Conservation (phyloP, 768 basidiomycete genomes). For the Chalciporus piperatus region DNA sequence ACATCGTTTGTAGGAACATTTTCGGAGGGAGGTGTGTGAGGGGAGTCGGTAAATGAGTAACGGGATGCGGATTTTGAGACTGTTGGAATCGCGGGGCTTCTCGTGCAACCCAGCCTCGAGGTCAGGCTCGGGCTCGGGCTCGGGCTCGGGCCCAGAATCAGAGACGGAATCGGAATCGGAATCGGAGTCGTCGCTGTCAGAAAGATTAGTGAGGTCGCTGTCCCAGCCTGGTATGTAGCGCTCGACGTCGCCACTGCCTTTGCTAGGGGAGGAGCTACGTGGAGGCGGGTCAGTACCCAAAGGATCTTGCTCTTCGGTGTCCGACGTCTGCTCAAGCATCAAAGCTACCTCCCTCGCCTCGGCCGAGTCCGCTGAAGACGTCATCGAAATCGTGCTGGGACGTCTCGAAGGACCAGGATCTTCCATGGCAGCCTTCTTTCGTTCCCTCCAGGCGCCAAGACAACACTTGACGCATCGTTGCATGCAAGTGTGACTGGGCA, state of each 20-base stretch:
- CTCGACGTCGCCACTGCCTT: neutral
- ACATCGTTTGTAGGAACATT: slow-evolving; percentile 37
- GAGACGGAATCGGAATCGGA: slow-evolving; percentile 8
- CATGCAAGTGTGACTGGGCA: slow-evolving; percentile 5
- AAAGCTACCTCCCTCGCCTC: neutral
- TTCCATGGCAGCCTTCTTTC: neutral
- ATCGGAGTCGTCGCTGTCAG: slow-evolving; percentile 5
- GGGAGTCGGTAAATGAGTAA: slow-evolving; percentile 17
- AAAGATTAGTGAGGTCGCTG: slow-evolving; percentile 24
- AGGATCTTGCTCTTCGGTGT: neutral
- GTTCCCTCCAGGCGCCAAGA: slow-evolving; percentile 19
- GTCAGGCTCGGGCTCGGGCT: too few species aligned
- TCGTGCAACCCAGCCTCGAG: too few species aligned
- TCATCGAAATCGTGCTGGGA: neutral
- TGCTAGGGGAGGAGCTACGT: neutral
- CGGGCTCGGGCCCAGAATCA: neutral
- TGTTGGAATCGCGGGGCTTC: neutral
- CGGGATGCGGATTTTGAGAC: slow-evolving; percentile 23
- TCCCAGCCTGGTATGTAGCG: slow-evolving; percentile 16
- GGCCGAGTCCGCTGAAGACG: neutral
- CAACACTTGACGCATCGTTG: slow-evolving; percentile 21
- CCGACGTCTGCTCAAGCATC: neutral
- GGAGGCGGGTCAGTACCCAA: neutral
- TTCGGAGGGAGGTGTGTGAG: slow-evolving; percentile 4
- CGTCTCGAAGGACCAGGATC: neutral